Evolutionary conservation across 2,329 filamentous ascomycete species (phyloP).

Genomic region (Pestalotiopsis sp.): DNA sequence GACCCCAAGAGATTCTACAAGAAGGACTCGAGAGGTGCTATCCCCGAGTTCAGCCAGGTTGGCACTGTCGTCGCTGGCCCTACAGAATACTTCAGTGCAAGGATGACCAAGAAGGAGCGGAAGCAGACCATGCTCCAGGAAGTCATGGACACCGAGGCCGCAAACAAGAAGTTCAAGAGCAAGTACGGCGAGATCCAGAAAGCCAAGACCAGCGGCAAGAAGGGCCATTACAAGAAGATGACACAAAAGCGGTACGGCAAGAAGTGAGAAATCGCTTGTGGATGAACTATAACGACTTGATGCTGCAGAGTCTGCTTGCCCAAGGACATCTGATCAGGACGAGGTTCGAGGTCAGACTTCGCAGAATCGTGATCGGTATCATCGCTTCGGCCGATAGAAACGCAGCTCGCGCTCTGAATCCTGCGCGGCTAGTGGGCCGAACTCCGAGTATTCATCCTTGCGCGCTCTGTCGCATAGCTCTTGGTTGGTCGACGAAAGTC

Average conservation of each 20-base stretch:
- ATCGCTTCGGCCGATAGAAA: too few relatives aligned
- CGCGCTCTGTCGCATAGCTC: background rate
- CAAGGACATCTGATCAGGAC: background rate
- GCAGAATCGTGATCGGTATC: background rate
- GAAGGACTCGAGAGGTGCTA: constrained; percentile 73
- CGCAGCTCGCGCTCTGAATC: too few relatives aligned
- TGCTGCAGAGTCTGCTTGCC: background rate
- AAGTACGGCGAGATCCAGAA: constrained; percentile 88
- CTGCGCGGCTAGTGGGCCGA: background rate
- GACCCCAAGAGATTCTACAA: constrained; percentile 59
- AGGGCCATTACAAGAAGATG: constrained; percentile 83
- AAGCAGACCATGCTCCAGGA: constrained; percentile 88
- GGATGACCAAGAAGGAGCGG: constrained; percentile 83
- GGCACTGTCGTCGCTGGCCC: constrained; percentile 88
- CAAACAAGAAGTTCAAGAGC: constrained; percentile 74
- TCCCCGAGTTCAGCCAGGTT: constrained; percentile 85
- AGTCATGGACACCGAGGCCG: constrained; percentile 69
- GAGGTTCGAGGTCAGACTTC: background rate
- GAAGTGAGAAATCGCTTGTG: constrained; percentile 20
- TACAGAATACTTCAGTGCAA: constrained; percentile 81
- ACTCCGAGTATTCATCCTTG: background rate
- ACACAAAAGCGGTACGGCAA: constrained; percentile 45
- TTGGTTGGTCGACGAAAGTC: background rate
- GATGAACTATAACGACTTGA: background rate
- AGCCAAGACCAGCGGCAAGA: constrained; percentile 85